phyloP scores from a whole-genome alignment of 2,329 filamentous ascomycete genomes.

The Exophiala mesophila region DNA sequence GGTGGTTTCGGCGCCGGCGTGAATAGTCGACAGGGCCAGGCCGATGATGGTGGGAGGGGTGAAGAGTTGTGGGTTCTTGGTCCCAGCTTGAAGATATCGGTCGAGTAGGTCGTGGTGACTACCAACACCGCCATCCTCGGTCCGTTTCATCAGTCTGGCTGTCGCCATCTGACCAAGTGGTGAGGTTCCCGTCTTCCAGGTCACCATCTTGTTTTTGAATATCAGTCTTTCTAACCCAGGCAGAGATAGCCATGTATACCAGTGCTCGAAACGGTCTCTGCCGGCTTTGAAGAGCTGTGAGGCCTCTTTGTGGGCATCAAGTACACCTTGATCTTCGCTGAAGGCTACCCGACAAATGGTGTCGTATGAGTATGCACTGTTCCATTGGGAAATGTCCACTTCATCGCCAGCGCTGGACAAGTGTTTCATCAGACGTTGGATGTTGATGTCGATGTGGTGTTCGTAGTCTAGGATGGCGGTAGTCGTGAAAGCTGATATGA shows the following conservation, averaged over 20 bases:
- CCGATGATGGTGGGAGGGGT: slow-evolving; percentile 8
- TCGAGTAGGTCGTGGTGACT: slow-evolving; percentile 63
- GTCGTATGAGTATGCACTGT: slow-evolving; percentile 12
- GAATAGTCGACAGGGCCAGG: slow-evolving; percentile 17
- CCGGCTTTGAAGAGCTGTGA: slow-evolving; percentile 3
- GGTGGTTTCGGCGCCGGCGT: slow-evolving; percentile 18
- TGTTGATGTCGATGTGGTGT: slow-evolving; percentile 63
- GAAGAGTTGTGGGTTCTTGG: slow-evolving; percentile 14
- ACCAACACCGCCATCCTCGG: slow-evolving; percentile 4
- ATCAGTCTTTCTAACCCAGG: slow-evolving; percentile 9
- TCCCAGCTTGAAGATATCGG: slow-evolving; percentile 71
- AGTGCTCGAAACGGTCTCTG: slow-evolving; percentile 5
- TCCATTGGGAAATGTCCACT: slow-evolving; percentile 4
- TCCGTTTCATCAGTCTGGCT: slow-evolving; percentile 3
- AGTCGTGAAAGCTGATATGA: slow-evolving; percentile 60
- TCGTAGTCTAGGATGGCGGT: slow-evolving; percentile 72
- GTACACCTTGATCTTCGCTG: slow-evolving; percentile 7
- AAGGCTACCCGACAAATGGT: slow-evolving; percentile 13
- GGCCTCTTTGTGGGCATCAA: neutral
- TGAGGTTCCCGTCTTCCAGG: slow-evolving; percentile 1
- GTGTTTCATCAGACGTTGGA: slow-evolving; percentile 6
- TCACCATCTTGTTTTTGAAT: slow-evolving; percentile 15
- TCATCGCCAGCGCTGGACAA: slow-evolving; percentile 1
- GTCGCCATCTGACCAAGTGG: slow-evolving; percentile 5
- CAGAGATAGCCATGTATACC: slow-evolving; percentile 6